A percentile compares a stretch with the other conserved stretches of the same genome.
Evolutionary conservation across 2,329 filamentous ascomycete species (phyloP).

Genomic region (Fusarium sp.): DNA sequence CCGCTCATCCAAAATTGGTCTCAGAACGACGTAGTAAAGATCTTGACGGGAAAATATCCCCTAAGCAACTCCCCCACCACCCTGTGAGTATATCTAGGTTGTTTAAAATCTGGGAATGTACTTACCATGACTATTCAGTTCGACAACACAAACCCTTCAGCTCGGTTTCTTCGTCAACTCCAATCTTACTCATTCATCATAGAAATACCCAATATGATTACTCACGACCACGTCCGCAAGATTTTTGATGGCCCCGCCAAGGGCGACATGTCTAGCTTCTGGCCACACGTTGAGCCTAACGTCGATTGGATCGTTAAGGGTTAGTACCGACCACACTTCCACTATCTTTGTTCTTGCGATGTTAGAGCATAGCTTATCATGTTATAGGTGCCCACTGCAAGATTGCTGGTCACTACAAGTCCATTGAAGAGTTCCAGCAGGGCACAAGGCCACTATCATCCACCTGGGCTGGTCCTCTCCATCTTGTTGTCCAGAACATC

Average conservation of each 20-base stretch:
- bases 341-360: no score
- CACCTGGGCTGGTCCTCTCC: conserved; percentile 2
- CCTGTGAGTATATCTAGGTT: no score
- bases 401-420: conserved; percentile 1
- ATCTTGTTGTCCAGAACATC: conserved; percentile 3
- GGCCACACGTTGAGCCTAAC: conserved; percentile 5
- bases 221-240: neutral
- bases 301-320: conserved; percentile 6
- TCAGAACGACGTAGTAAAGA: no score
- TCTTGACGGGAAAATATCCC: no score
- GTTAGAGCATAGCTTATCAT: neutral
- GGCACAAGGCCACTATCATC: conserved; percentile 1
- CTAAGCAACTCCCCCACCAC: no score
- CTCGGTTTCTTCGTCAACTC: no score
- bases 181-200: no score
- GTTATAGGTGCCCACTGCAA: conserved; percentile 1
- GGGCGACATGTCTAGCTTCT: conserved; percentile 9
- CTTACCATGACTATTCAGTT: no score
- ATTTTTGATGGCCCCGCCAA: conserved; percentile 3
- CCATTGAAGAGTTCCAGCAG: conserved; percentile 7
- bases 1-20: no score
- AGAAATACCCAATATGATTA: neutral
- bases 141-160: no score
- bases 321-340: neutral
- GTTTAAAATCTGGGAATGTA: no score